phyloP scores from a whole-genome alignment of 768 basidiomycete species.

The Leucocoprinus birnbaumii region DNA sequence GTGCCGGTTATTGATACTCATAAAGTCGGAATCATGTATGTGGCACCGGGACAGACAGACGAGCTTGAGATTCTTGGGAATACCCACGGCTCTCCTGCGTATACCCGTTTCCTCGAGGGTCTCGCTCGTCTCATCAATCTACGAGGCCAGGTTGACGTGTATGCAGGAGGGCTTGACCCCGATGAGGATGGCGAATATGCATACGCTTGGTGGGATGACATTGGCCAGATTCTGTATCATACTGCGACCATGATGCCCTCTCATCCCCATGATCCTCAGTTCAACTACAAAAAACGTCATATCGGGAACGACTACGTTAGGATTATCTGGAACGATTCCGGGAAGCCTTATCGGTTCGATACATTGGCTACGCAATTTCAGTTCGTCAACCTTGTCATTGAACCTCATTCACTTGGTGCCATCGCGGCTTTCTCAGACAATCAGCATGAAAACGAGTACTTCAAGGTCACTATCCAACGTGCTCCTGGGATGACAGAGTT shows the following conservation, averaged over 20 bases:
- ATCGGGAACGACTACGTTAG: conserved; percentile 97
- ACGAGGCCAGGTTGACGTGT: conserved; percentile 88
- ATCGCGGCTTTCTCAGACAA: conserved; percentile 85
- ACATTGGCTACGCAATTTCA: conserved; percentile 93
- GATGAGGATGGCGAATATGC: conserved; percentile 95
- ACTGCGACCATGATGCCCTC: conserved; percentile 98
- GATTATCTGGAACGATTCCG: conserved; percentile 98
- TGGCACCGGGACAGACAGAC: conserved; percentile 83
- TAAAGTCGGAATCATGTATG: conserved; percentile 95
- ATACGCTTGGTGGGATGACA: conserved; percentile 99
- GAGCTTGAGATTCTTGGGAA: conserved; percentile 89
- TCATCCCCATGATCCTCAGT: conserved; percentile 59
- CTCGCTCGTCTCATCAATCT: conserved; percentile 86
- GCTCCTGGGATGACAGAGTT: conserved; percentile 93
- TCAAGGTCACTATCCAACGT: conserved; percentile 89
- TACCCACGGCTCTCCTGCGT: conserved; percentile 90
- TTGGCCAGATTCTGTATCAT: conserved; percentile 92
- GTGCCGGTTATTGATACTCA: conserved; percentile 97
- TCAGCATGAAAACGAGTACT: conserved; percentile 89
- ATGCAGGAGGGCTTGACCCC: conserved; percentile 87
- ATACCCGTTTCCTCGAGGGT: conserved; percentile 89
- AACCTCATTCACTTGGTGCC: conserved; percentile 84
- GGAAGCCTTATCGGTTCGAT: conserved; percentile 84
- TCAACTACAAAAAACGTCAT: conserved; percentile 87
- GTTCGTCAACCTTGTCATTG: conserved; percentile 96